Evolutionary conservation across 345 rosid genomes (phyloP), one percentile per base, ranked within the genome.

Genomic region (Citrus australasica): DNA sequence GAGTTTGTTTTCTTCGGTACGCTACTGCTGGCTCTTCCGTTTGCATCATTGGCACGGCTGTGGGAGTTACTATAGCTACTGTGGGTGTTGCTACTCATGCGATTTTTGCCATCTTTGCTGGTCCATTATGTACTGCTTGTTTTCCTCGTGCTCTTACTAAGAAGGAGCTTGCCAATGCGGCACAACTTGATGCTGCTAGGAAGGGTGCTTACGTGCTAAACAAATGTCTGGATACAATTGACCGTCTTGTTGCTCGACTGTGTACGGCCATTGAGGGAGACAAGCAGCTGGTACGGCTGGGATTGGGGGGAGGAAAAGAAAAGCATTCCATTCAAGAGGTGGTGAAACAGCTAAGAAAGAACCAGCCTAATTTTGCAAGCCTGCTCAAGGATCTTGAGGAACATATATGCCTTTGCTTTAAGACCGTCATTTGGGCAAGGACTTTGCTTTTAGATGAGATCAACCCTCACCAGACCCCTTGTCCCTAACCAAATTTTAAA

Each of bases 101-200:
- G 6, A 80, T 94, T 69, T 82, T 75, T 64, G 91, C 91, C 77
- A 53, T 84, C 69, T 77, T 87, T 59, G 88, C 90, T 63, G 83
- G 83, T 76, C 92, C 94, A 9, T 55, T 87, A 22, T 85, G 92
- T 79, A 65, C 80, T 51, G 74, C 87, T 16, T 84, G 64, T 79
- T 83, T 85, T 71, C 88, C 91, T 53, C 70, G 78, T 78, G 79
- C 64, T 79, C 71, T 89, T 76, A 84, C 87, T 64, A 91, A 81
- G 84, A 92, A 86, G 79, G 93, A 90, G 85, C 79, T 76, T 55
- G 85, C 85, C 63, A 85, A 81, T 78, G 82, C 80, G 17, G 83
- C 87, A 75, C 93, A 93, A 83, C 97, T 93, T 67, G 85, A 88
- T 75, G 92, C 89, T 74, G 97, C 97, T 61, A 62, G 90, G 64